Evolutionary conservation across 139 green algal species (phyloP), one percentile per base, ranked within the genome.

Genomic region (Dunaliella sp.): DNA sequence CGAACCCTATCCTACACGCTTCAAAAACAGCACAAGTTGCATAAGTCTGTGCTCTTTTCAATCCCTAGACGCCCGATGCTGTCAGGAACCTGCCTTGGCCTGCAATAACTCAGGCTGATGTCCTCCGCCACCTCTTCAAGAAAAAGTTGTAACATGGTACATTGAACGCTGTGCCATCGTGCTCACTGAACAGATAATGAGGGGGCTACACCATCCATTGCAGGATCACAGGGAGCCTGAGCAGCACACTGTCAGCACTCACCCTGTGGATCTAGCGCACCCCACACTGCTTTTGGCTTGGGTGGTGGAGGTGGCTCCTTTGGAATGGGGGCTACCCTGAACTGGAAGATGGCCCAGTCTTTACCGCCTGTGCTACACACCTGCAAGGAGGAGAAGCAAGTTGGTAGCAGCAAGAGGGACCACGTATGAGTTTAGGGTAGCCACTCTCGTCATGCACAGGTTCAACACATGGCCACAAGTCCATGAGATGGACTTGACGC

Each of bases 301-400:
- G 79, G 33, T 0, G 83, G 37, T 2, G 65, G 84, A 31, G 83
- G 77, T 7, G 83, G 80, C 79, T 81, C 74, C 25, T 37, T 74
- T 28, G 81, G 36, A 30, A 88, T 85, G 34, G 78, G 80, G 36
- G 87, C 88, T 37, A 90, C 83, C 31, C 36, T 78, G 86, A 95
- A 95, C 83, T 95, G 93, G 84, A 95, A 95, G 85, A 95, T 87
- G 16, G 79, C 90, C 86, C 93, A 92, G 83, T 95, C 93, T 65
- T 93, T 89, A 38, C 91, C 93, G 26, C 93, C 93, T 21, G 85
- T 84, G 33, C 87, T 93, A 72, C 80, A 88, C 65, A 92, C 83
- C 77, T 82, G 74, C 77, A 2, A n/a, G n/a, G 73, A 78, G n/a
- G 22, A 32, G 2, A 33, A n/a, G n/a, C n/a, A n/a, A n/a, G n/a